Percentiles rank a stretch among this genome's conserved stretches.
Conservation (phyloP, 768 basidiomycete genomes). For the Pulveroboletus frians region DNA sequence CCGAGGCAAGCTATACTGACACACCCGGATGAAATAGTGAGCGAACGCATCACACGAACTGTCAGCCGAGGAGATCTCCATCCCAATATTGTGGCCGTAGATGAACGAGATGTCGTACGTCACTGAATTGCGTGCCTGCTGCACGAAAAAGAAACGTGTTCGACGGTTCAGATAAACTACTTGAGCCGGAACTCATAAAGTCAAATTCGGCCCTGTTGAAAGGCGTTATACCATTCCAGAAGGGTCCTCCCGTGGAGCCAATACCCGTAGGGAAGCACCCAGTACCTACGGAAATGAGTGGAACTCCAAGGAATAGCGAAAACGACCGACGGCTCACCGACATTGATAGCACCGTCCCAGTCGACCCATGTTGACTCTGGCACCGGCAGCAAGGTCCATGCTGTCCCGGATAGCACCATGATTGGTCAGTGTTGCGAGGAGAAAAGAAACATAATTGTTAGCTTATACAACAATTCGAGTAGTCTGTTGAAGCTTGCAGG, state of each 20-base stretch:
- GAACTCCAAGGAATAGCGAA: background rate
- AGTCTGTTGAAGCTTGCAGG: background rate
- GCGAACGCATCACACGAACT: constrained; percentile 23
- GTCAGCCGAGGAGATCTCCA: constrained; percentile 30
- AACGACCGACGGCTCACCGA: constrained; percentile 14
- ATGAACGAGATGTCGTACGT: constrained; percentile 33
- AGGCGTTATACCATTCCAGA: constrained; percentile 29
- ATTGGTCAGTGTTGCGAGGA: constrained; percentile 23
- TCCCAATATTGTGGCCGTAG: constrained; percentile 32
- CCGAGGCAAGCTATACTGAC: constrained; percentile 13
- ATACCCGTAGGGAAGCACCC: constrained; percentile 20
- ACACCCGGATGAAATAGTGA: constrained; percentile 28
- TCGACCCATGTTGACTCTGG: constrained; percentile 24
- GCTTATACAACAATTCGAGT: background rate
- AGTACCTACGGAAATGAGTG: constrained; percentile 22
- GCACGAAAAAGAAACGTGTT: background rate
- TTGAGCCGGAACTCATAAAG: constrained; percentile 15
- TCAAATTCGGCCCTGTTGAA: constrained; percentile 33
- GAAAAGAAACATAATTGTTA: constrained; percentile 19
- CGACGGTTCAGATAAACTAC: background rate
- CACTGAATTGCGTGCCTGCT: constrained; percentile 24
- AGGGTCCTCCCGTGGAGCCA: constrained; percentile 29
- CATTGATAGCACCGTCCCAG: constrained; percentile 30
- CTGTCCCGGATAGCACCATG: constrained; percentile 25
- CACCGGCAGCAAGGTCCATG: constrained; percentile 20